Percentiles rank a stretch among this genome's conserved stretches.
Conservation (phyloP, 495 filamentous ascomycete species). For the Daldinia grandis region DNA sequence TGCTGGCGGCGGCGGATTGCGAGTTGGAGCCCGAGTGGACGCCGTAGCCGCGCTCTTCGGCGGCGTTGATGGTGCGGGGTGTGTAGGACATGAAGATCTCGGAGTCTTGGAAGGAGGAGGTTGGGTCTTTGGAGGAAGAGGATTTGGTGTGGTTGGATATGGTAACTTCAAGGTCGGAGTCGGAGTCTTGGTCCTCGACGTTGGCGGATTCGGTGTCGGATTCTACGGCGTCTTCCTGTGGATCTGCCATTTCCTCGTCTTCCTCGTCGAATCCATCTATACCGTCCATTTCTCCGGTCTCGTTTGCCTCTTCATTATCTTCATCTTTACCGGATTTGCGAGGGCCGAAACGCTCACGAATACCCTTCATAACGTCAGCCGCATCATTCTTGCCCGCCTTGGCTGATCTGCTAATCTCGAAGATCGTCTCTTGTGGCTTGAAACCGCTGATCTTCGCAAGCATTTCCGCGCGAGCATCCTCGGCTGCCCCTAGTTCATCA, state of each 20-base stretch:
- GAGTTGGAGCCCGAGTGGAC: constrained; percentile 75
- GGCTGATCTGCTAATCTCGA: constrained; percentile 83
- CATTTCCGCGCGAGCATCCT: constrained; percentile 81
- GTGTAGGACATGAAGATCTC: constrained; percentile 97
- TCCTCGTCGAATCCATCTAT: constrained; percentile 56
- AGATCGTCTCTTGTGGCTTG: constrained; percentile 90
- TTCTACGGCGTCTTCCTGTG: background rate
- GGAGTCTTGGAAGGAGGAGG: constrained; percentile 74
- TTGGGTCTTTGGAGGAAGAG: constrained; percentile 43
- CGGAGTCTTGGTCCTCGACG: constrained; percentile 63
- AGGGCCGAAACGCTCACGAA: constrained; percentile 68
- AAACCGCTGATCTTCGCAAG: constrained; percentile 84
- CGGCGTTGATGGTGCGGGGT: constrained; percentile 75
- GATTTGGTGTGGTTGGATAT: constrained; percentile 67
- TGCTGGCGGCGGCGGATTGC: constrained; percentile 52
- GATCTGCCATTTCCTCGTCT: constrained; percentile 9
- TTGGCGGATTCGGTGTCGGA: constrained; percentile 23
- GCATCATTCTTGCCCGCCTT: constrained; percentile 69
- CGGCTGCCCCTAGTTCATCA: constrained; percentile 65
- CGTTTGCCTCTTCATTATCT: constrained; percentile 42
- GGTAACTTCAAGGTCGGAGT: constrained; percentile 81
- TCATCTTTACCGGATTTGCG: constrained; percentile 48
- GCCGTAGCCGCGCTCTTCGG: constrained; percentile 90
- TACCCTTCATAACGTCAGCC: constrained; percentile 78
- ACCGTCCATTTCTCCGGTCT: constrained; percentile 51